Conservation (phyloP, 345 rosid genomes). For the Punica granatum region DNA sequence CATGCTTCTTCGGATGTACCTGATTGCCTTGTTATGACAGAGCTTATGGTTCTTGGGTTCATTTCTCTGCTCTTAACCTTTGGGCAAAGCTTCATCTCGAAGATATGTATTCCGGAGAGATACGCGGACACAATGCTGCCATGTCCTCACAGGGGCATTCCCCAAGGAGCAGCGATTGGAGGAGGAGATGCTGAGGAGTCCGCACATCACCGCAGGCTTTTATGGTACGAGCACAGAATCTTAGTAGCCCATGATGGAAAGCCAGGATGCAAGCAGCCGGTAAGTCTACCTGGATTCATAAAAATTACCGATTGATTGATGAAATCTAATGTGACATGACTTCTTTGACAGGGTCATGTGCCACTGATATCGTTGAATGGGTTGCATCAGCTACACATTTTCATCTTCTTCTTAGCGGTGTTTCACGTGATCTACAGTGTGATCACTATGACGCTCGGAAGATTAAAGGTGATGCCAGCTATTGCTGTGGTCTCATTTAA, state of each 20-base stretch:
- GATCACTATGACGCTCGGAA: slow-evolving; percentile 79
- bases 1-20: background rate
- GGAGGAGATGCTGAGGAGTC: slow-evolving; percentile 8
- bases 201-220: slow-evolving; percentile 30
- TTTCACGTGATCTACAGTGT: slow-evolving; percentile 82
- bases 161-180: background rate
- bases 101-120: slow-evolving; percentile 45
- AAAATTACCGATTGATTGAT: background rate
- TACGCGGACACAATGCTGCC: slow-evolving; percentile 73
- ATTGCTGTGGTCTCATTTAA: background rate
- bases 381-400: slow-evolving; percentile 87
- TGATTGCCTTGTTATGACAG: slow-evolving; percentile 25
- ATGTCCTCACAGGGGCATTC: slow-evolving; percentile 30
- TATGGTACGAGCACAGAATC: slow-evolving; percentile 33
- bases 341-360: slow-evolving; percentile 46
- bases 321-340: background rate
- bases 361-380: slow-evolving; percentile 73
- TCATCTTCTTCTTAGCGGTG: slow-evolving; percentile 88
- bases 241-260: slow-evolving; percentile 25
- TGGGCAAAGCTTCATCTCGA: slow-evolving; percentile 65
- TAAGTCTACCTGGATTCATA: slow-evolving; percentile 9
- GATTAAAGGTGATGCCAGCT: slow-evolving; percentile 53
- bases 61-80: slow-evolving; percentile 78
- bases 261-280: slow-evolving; percentile 26
- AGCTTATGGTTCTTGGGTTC: slow-evolving; percentile 94